These are phyloP conservation scores for Lipomyces orientalis DNA, from an alignment of 805 yeast genomes.

Conservation along the genomic window DNA sequence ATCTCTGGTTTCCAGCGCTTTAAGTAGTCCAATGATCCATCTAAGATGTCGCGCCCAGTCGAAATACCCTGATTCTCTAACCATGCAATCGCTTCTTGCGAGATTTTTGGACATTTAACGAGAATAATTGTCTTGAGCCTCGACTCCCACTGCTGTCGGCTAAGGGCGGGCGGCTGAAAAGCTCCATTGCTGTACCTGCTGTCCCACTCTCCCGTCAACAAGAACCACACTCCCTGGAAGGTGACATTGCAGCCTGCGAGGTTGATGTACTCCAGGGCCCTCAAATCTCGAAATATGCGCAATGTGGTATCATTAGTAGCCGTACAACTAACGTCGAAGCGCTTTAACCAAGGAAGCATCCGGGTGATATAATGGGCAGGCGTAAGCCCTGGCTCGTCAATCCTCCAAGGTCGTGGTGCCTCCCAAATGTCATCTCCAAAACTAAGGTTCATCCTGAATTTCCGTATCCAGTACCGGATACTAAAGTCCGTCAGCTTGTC, in stretches of 20 bases:
- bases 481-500: conserved; percentile 15
- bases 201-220: conserved; percentile 4
- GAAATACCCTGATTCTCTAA: not conserved
- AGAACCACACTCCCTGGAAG: not conserved
- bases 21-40: no score
- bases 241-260: conserved; percentile 12
- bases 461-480: conserved; percentile 10
- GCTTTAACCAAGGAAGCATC: conserved; percentile 6
- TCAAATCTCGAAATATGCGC: not conserved
- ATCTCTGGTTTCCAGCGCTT: no score
- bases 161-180: no score
- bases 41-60: no score
- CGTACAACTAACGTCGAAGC: conserved; percentile 18
- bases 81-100: not conserved
- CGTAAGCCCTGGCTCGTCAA: not conserved
- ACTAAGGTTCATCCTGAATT: not conserved
- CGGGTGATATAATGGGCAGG: conserved; percentile 11
- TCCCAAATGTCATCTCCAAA: conserved; percentile 5
- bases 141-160: not conserved
- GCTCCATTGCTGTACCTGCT: not conserved
- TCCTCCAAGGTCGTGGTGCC: not conserved
- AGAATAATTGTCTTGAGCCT: not conserved
- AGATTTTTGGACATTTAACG: no score
- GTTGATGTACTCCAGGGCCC: conserved; percentile 14
- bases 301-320: conserved; percentile 7